Conservation (phyloP, 2,329 filamentous ascomycete genomes). For the Penicillium sp. region DNA sequence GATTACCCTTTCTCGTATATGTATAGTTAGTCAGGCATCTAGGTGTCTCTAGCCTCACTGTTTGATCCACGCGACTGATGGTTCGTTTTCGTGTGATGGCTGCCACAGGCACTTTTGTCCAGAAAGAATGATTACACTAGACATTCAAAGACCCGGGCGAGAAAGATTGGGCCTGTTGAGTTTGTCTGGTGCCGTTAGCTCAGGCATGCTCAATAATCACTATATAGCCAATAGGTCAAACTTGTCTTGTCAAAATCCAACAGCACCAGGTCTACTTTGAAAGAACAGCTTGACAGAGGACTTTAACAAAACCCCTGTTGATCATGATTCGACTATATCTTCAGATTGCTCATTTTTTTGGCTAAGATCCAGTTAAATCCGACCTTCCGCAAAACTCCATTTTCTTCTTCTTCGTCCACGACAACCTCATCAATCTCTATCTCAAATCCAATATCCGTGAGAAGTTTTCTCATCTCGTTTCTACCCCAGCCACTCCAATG, state of each 20-base stretch:
- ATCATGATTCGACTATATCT: neutral
- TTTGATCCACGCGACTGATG: neutral
- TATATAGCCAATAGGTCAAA: neutral
- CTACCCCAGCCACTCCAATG: conserved; percentile 44
- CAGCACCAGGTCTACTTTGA: neutral
- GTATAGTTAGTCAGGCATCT: too few species aligned
- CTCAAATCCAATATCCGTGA: conserved; percentile 21
- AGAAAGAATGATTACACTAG: neutral
- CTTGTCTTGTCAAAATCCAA: neutral
- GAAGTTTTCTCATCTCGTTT: conserved; percentile 30
- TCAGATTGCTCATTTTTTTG: conserved; percentile 4
- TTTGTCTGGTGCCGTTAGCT: neutral
- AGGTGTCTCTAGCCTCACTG: neutral
- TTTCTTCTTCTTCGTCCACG: conserved; percentile 21
- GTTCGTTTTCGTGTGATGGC: neutral
- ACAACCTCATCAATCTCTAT: conserved; percentile 23
- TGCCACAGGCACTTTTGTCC: neutral
- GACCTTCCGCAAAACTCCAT: conserved; percentile 11
- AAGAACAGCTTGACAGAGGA: neutral
- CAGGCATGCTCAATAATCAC: neutral
- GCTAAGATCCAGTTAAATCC: conserved; percentile 22
- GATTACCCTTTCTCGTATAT: too few species aligned
- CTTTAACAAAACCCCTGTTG: neutral
- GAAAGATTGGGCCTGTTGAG: neutral
- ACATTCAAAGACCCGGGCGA: neutral